These are phyloP conservation scores for Heteromeles arbutifolia DNA, from an alignment of 306 rosid genomes.

Conservation along the genomic window DNA sequence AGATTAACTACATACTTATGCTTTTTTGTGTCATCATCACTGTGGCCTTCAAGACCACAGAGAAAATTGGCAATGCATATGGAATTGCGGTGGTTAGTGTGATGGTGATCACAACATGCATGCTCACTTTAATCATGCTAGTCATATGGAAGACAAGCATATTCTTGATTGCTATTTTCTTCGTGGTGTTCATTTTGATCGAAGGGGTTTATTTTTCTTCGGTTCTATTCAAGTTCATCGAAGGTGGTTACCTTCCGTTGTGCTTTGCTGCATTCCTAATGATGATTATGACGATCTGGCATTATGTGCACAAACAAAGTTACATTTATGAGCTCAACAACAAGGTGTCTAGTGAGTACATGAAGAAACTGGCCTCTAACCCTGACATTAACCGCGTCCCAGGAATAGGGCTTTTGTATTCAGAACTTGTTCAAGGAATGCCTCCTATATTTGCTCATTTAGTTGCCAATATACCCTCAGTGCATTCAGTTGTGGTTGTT, in stretches of 20 bases:
- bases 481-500: conserved; percentile 54
- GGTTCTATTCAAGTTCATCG: conserved; percentile 25
- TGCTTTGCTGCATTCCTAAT: conserved; percentile 5
- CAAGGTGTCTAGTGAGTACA: conserved; percentile 7
- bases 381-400: conserved; percentile 44
- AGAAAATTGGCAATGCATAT: conserved; percentile 66
- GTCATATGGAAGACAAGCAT: conserved; percentile 31
- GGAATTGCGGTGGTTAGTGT: conserved; percentile 32
- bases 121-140: conserved; percentile 22
- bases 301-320: conserved; percentile 16
- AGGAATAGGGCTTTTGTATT: conserved; percentile 59
- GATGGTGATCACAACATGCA: conserved; percentile 18
- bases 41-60: conserved; percentile 56
- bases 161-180: conserved; percentile 9
- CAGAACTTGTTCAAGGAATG: conserved; percentile 68
- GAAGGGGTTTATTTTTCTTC: conserved; percentile 17
- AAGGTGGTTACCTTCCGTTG: conserved; percentile 28
- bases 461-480: conserved; percentile 44
- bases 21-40: conserved; percentile 53
- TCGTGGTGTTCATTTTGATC: conserved; percentile 2
- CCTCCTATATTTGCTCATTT: conserved; percentile 74
- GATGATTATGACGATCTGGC: conserved; percentile 23
- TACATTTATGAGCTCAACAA: conserved; percentile 17
- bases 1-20: conserved; percentile 67
- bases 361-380: conserved; percentile 30